These are phyloP conservation scores for Botrytis aclada DNA, from an alignment of 2,329 filamentous ascomycete species.

Conservation along the genomic window DNA sequence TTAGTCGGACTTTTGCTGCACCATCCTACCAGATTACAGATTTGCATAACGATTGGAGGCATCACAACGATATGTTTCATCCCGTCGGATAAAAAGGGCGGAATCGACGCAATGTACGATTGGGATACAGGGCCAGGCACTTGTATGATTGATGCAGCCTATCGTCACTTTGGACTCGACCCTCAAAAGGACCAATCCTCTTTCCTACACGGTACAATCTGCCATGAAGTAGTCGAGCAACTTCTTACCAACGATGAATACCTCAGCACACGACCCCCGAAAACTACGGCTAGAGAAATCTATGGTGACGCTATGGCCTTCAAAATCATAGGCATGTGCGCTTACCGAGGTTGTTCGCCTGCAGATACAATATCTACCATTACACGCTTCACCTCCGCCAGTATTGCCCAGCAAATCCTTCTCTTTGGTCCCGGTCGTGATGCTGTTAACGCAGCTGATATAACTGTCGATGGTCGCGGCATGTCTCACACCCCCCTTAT, in stretches of 20 bases:
- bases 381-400: slow-evolving; percentile 37
- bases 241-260: slow-evolving; percentile 34
- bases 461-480: slow-evolving; percentile 35
- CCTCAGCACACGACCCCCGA: slow-evolving; percentile 33
- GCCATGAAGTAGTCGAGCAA: slow-evolving; percentile 36
- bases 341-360: slow-evolving; percentile 30
- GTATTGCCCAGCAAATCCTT: slow-evolving; percentile 37
- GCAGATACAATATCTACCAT: slow-evolving; percentile 37
- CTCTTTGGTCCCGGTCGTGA: slow-evolving; percentile 35
- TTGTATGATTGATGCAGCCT: slow-evolving; percentile 35
- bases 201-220: slow-evolving; percentile 32
- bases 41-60: slow-evolving; percentile 37
- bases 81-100: slow-evolving; percentile 35
- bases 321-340: slow-evolving; percentile 35
- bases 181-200: slow-evolving; percentile 32
- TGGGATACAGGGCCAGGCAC: slow-evolving; percentile 39
- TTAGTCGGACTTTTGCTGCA: slow-evolving; percentile 36
- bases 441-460: slow-evolving; percentile 35
- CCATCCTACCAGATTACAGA: slow-evolving; percentile 36
- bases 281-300: slow-evolving; percentile 37
- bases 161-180: slow-evolving; percentile 35
- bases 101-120: slow-evolving; percentile 38
- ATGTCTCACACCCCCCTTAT: slow-evolving; percentile 36
- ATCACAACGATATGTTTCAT: slow-evolving; percentile 37
- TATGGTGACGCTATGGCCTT: slow-evolving; percentile 36